phyloP scores from a whole-genome alignment of 2,329 filamentous ascomycete genomes.

The Teratosphaeria viscida region DNA sequence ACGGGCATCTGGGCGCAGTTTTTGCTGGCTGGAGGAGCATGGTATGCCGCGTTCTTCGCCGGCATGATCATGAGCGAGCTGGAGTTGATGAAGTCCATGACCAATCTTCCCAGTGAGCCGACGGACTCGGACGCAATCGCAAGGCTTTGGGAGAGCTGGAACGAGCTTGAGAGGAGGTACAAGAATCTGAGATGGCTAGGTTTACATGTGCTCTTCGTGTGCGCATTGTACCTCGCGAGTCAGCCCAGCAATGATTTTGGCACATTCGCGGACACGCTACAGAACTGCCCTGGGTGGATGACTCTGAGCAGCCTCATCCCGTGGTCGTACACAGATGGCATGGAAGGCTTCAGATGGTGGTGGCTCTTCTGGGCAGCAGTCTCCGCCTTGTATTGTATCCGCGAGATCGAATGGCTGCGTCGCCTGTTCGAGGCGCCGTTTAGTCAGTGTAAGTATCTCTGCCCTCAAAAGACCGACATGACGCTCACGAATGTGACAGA shows the following conservation, averaged over 20 bases:
- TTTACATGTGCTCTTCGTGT: slow-evolving; percentile 11
- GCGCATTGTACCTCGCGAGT: slow-evolving; percentile 13
- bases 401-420: slow-evolving; percentile 15
- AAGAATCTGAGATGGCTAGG: slow-evolving; percentile 6
- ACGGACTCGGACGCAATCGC: slow-evolving; percentile 4
- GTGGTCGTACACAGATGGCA: slow-evolving; percentile 11
- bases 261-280: slow-evolving; percentile 8
- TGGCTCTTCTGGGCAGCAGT: slow-evolving; percentile 49
- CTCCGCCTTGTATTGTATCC: slow-evolving; percentile 11
- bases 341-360: slow-evolving; percentile 18
- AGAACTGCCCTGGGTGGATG: slow-evolving; percentile 14
- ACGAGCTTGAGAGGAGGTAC: not conserved
- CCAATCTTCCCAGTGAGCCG: slow-evolving; percentile 44
- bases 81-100: slow-evolving; percentile 50
- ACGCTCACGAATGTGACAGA: slow-evolving; percentile 16
- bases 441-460: slow-evolving; percentile 8
- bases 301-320: slow-evolving; percentile 14
- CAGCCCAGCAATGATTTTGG: slow-evolving; percentile 14
- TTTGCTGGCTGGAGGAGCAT: slow-evolving; percentile 36
- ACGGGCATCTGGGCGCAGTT: slow-evolving; percentile 8
- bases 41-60: slow-evolving; percentile 48
- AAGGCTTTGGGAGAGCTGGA: slow-evolving; percentile 10
- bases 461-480: not conserved
- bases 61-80: slow-evolving; percentile 54
- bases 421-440: slow-evolving; percentile 14